Conservation (phyloP, 371 early-diverging fungal genomes). For the Mucor piriformis region DNA sequence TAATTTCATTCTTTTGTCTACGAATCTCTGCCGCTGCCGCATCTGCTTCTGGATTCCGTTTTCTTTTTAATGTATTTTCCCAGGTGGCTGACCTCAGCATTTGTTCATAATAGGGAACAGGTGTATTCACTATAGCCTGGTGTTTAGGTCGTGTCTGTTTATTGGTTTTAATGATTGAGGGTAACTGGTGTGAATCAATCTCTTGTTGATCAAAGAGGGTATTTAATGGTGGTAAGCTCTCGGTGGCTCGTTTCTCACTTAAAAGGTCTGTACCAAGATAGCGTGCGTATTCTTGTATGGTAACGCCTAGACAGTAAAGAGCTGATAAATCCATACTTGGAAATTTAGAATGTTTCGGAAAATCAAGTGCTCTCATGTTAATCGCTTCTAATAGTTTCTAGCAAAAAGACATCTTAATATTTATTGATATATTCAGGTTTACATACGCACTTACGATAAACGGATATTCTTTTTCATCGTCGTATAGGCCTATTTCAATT, state of each 20-base stretch:
- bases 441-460: background rate
- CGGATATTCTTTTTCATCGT: background rate
- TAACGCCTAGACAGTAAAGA: conserved; percentile 14
- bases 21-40: background rate
- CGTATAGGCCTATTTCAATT: background rate
- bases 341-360: background rate
- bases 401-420: background rate
- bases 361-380: conserved; percentile 7
- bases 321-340: conserved; percentile 13
- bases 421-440: too few species aligned
- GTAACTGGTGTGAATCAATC: background rate
- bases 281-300: conserved; percentile 12
- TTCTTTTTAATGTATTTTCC: background rate
- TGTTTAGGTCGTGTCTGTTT: background rate
- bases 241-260: background rate
- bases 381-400: conserved; percentile 17
- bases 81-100: background rate
- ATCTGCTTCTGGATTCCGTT: background rate
- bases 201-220: background rate
- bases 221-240: background rate
- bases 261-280: background rate
- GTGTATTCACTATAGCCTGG: background rate
- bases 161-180: background rate
- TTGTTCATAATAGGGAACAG: background rate
- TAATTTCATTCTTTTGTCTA: background rate